phyloP scores from a whole-genome alignment of 257 asterid genomes.

The Echium plantagineum region DNA sequence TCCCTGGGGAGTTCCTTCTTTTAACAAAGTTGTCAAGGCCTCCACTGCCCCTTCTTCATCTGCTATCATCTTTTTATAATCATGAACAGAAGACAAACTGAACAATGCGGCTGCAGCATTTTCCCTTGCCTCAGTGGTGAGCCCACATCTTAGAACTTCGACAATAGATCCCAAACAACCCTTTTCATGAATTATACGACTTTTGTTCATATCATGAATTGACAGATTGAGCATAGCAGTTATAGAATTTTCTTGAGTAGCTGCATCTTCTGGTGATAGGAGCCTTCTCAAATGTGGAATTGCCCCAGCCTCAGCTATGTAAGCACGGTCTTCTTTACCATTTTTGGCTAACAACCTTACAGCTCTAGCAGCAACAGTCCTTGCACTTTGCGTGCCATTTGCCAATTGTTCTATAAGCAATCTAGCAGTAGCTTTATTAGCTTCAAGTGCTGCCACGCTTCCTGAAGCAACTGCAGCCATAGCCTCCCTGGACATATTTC shows the following conservation, averaged over 20 bases:
- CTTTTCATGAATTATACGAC: slow-evolving; percentile 65
- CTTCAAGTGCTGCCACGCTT: slow-evolving; percentile 71
- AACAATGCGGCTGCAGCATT: slow-evolving; percentile 85
- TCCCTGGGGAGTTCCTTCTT: slow-evolving; percentile 43
- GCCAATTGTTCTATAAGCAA: slow-evolving; percentile 45
- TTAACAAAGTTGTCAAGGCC: slow-evolving; percentile 55
- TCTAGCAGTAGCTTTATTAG: slow-evolving; percentile 64
- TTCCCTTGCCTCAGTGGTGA: slow-evolving; percentile 89
- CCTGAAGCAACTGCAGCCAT: slow-evolving; percentile 14
- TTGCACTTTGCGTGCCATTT: slow-evolving; percentile 38
- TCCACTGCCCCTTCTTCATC: slow-evolving; percentile 47
- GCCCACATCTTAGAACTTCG: slow-evolving; percentile 67
- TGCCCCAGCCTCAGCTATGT: slow-evolving; percentile 79
- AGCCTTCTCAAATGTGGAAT: slow-evolving; percentile 47
- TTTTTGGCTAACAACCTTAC: slow-evolving; percentile 68
- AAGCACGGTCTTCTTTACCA: slow-evolving; percentile 61
- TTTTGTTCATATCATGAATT: slow-evolving; percentile 65
- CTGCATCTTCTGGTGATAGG: slow-evolving; percentile 51
- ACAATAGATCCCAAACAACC: slow-evolving; percentile 58
- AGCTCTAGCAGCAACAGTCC: slow-evolving; percentile 52
- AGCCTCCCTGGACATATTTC: slow-evolving; percentile 20
- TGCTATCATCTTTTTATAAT: slow-evolving; percentile 45
- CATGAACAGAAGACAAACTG: slow-evolving; percentile 54
- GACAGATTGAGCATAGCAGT: slow-evolving; percentile 78
- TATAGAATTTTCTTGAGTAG: slow-evolving; percentile 69